Evolutionary conservation across 345 rosid genomes (phyloP).

Genomic region (Viola odorata): DNA sequence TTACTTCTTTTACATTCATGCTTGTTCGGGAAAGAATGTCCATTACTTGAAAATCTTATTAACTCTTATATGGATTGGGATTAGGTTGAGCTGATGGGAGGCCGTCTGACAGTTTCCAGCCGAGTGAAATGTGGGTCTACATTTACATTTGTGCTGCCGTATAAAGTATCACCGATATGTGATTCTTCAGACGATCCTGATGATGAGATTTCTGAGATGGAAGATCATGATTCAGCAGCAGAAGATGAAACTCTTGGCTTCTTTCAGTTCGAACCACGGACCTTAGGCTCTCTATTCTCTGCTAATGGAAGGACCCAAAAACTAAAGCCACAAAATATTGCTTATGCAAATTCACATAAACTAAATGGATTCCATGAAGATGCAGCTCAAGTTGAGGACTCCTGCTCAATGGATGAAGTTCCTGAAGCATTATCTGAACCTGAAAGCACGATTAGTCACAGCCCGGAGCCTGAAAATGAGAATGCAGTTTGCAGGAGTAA

Average conservation of each 20-base stretch:
- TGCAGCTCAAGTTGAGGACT: conserved; percentile 39
- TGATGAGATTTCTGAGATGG: conserved; percentile 72
- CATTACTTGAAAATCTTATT: neutral
- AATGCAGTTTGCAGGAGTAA: conserved; percentile 19
- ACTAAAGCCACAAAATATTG: conserved; percentile 25
- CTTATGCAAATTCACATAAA: conserved; percentile 32
- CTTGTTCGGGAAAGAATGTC: neutral
- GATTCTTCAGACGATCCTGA: conserved; percentile 74
- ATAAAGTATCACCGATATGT: conserved; percentile 49
- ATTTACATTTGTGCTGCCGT: conserved; percentile 82
- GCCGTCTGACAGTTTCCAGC: conserved; percentile 82
- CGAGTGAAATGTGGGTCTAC: conserved; percentile 73
- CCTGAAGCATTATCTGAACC: conserved; percentile 41
- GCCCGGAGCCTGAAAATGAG: conserved; percentile 27
- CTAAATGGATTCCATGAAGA: conserved; percentile 39
- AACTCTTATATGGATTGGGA: conserved; percentile 15
- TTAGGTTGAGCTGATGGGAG: conserved; percentile 97
- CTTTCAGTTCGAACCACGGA: conserved; percentile 73
- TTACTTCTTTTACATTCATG: neutral
- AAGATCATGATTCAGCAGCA: conserved; percentile 42
- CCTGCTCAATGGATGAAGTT: conserved; percentile 44
- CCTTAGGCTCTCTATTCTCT: conserved; percentile 54
- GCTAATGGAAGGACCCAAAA: conserved; percentile 48
- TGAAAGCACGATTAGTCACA: conserved; percentile 38
- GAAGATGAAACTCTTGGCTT: conserved; percentile 68